Percentiles rank a stretch among this genome's conserved stretches.
These are phyloP conservation scores for Crocinoboletus sp. DNA, from an alignment of 1,284 basidiomycete genomes.

Conservation along the genomic window DNA sequence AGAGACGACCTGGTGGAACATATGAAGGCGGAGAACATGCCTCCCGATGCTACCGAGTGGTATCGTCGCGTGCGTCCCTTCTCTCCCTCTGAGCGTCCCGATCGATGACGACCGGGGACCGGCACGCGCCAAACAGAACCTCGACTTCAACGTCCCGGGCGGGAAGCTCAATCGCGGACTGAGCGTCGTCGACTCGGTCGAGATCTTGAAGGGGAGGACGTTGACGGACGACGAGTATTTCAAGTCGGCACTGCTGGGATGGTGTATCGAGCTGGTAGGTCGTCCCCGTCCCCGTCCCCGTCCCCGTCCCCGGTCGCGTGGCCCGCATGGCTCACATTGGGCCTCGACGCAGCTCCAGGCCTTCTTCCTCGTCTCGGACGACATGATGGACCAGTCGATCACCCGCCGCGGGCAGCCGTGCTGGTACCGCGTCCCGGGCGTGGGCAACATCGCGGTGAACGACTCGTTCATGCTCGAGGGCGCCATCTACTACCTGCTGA, in stretches of 20 bases:
- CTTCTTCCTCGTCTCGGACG: conserved; percentile 96
- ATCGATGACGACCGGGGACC: too few species aligned
- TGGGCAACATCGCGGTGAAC: conserved; percentile 92
- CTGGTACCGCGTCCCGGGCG: conserved; percentile 80
- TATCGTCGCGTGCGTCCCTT: conserved; percentile 49
- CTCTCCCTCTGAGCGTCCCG: neutral
- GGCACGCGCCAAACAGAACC: conserved; percentile 71
- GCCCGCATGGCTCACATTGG: too few species aligned
- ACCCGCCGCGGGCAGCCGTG: conserved; percentile 98
- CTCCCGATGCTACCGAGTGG: conserved; percentile 60
- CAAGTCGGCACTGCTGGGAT: conserved; percentile 88
- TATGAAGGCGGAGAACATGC: conserved; percentile 52
- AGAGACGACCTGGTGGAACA: conserved; percentile 40
- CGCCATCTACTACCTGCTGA: conserved; percentile 90
- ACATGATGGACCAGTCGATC: conserved; percentile 95
- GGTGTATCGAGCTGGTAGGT: conserved; percentile 87
- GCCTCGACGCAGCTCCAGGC: conserved; percentile 82
- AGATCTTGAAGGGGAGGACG: conserved; percentile 75
- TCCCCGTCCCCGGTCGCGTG: too few species aligned
- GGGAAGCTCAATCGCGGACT: conserved; percentile 97
- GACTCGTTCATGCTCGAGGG: conserved; percentile 97
- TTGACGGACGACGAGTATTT: conserved; percentile 84
- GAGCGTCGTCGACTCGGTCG: conserved; percentile 91
- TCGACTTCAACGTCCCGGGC: conserved; percentile 94
- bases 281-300: too few species aligned